phyloP scores from a whole-genome alignment of 2,329 filamentous ascomycete genomes.

The Neonectria coccinea region DNA sequence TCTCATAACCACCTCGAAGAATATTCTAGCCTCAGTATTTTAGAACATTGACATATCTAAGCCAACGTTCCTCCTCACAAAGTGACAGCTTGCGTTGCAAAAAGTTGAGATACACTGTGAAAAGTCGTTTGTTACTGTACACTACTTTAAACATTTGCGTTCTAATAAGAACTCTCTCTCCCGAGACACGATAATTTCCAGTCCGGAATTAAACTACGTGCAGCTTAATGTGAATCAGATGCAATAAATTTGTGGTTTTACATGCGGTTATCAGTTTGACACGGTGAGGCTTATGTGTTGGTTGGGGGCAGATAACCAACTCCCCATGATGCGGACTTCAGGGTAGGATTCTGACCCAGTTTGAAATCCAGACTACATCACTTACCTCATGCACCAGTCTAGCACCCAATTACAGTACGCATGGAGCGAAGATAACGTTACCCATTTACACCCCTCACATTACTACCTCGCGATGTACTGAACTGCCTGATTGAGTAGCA shows the following conservation, averaged over 20 bases:
- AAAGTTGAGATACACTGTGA: background rate
- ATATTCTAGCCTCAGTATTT: background rate
- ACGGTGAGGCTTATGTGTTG: background rate
- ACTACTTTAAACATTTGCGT: background rate
- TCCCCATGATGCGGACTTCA: background rate
- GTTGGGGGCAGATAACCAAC: background rate
- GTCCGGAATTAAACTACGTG: too few relatives aligned
- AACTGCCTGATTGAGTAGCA: conserved; percentile 13
- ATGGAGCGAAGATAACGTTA: background rate
- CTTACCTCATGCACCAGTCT: background rate
- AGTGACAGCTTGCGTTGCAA: background rate
- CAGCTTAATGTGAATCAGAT: too few relatives aligned
- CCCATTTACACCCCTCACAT: conserved; percentile 3
- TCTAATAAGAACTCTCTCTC: too few relatives aligned
- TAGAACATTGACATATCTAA: background rate
- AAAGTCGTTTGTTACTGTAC: background rate
- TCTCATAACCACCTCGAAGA: background rate
- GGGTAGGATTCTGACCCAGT: background rate
- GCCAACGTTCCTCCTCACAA: background rate
- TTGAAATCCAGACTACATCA: background rate
- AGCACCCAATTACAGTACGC: background rate
- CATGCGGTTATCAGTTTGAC: too few relatives aligned
- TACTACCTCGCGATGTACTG: conserved; percentile 14
- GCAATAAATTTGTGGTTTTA: too few relatives aligned
- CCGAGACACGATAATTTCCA: too few relatives aligned